Base-by-base conservation (phyloP, 2,329 filamentous ascomycete species). In the Verruconis gallopava region DNA sequence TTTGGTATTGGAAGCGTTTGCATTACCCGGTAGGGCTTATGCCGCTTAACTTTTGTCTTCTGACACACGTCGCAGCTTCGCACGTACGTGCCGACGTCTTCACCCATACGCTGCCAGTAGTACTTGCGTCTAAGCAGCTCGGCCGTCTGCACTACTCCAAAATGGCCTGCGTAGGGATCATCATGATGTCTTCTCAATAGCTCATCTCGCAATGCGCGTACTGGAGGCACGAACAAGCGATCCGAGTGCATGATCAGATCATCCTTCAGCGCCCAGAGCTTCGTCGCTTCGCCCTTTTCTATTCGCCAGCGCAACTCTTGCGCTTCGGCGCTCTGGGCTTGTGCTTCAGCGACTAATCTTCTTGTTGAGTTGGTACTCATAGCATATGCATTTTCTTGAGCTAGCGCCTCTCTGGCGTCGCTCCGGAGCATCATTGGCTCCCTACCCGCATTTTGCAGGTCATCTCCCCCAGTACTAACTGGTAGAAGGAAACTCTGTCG, bases 61-160 rank as follows among this genome's bases (percentile, higher is more conserved):
- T 50, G 40, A n/a, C n/a, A 34, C 19, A 41, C 21, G 21, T 43
- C 38, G 43, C 37, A 44, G 21, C 37, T 37, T 39, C 48, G 37
- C 4, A 57, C 38, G 34, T 55, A 53, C 9, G 46, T 45, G 43
- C 47, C 5, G 11, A 44, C 42, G 39, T 44, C 21, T 11, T 44
- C 46, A 47, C 57, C 45, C 52, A 38, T 43, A 51, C 50, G 14
- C 20, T 6, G 20, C 42, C 19, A 44, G 21, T 44, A 45, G n/a
- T 33, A 44, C 13, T 22, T 20, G 6, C 21, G n/a, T 4, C 13
- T 6, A n/a, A 44, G 40, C 14, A 35, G 25, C 18, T 42, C n/a
- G 13, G 14, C 5, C 18, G 42, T 44, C 6, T 14, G 18, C 11
- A 11, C 15, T 15, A 21, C 14, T n/a, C 40, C 40, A 44, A 33